phyloP scores from a whole-genome alignment of 2,329 filamentous ascomycete genomes.

The Teratosphaeria epicoccoides region DNA sequence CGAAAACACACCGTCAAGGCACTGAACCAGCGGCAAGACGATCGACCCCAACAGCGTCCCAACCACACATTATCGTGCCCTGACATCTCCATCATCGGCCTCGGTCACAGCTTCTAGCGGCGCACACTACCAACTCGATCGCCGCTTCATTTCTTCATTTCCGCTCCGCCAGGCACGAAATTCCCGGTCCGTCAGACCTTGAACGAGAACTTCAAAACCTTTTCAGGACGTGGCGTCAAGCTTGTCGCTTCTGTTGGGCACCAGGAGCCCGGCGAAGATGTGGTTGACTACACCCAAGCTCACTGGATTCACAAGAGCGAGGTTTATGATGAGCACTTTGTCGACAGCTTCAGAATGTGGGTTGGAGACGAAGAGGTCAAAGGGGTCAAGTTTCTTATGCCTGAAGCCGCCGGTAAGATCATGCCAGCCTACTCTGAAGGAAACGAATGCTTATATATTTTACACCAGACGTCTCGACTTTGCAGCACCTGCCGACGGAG shows the following conservation, averaged over 20 bases:
- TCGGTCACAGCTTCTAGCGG: not conserved
- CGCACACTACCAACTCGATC: not conserved
- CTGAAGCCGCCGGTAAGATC: not conserved
- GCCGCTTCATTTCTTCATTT: not conserved
- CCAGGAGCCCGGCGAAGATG: not conserved
- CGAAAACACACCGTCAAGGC: not conserved
- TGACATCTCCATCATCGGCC: not conserved
- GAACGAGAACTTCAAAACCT: not conserved
- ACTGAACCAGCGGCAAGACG: too few relatives aligned
- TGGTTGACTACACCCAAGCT: not conserved
- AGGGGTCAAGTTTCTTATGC: not conserved
- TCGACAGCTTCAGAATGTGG: not conserved
- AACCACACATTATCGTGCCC: not conserved
- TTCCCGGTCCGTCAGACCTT: not conserved
- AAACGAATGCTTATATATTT: not conserved
- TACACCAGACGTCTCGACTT: not conserved
- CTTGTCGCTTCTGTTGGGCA: not conserved
- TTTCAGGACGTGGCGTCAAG: not conserved
- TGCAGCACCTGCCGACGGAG: not conserved
- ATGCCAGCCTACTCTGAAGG: not conserved
- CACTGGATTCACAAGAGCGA: not conserved
- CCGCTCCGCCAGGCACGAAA: not conserved
- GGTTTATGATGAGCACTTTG: not conserved
- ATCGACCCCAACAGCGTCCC: not conserved
- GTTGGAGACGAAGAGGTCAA: not conserved